A percentile compares a stretch with the other conserved stretches of the same genome.
Conservation (phyloP, 139 green algal species). For the Spirogloea muscicola region DNA sequence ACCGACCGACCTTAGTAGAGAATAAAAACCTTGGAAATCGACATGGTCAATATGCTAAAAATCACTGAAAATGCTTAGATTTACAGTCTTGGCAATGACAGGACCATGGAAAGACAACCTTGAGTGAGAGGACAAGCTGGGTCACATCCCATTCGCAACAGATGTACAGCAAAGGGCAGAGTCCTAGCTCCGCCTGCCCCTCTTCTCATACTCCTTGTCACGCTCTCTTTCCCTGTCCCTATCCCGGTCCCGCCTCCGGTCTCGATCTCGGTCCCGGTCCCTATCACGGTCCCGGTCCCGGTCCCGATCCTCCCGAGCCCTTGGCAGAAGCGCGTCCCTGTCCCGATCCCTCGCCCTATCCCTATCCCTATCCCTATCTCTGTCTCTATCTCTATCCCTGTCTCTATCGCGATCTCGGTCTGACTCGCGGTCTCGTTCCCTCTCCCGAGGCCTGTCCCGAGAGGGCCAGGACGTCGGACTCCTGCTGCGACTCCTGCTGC, state of each 20-base stretch:
- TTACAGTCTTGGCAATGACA: too few species aligned
- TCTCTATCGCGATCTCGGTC: slow-evolving; percentile 7
- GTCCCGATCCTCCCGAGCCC: neutral
- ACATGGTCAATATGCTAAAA: too few species aligned
- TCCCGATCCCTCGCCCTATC: slow-evolving; percentile 11
- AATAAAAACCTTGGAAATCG: too few species aligned
- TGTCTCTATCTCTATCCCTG: slow-evolving; percentile 27
- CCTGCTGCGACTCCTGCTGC: slow-evolving; percentile 4
- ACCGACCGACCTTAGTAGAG: too few species aligned
- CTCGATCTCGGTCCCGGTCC: slow-evolving; percentile 2
- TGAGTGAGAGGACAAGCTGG: too few species aligned
- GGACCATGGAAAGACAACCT: too few species aligned
- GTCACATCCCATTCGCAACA: too few species aligned
- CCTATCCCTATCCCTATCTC: slow-evolving; percentile 29
- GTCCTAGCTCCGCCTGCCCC: slow-evolving; percentile 4
- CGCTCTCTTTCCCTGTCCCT: slow-evolving; percentile 11
- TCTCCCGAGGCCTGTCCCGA: slow-evolving; percentile 1
- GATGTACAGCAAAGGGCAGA: neutral
- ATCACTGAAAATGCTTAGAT: too few species aligned
- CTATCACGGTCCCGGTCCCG: slow-evolving; percentile 2
- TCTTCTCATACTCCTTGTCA: slow-evolving; percentile 31
- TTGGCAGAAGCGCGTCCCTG: slow-evolving; percentile 14
- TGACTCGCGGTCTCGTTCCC: slow-evolving; percentile 24
- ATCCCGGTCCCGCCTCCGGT: slow-evolving; percentile 9
- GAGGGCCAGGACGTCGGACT: neutral